Conservation (phyloP, 2,329 filamentous ascomycete genomes). For the Chaetomiaceae sp. region DNA sequence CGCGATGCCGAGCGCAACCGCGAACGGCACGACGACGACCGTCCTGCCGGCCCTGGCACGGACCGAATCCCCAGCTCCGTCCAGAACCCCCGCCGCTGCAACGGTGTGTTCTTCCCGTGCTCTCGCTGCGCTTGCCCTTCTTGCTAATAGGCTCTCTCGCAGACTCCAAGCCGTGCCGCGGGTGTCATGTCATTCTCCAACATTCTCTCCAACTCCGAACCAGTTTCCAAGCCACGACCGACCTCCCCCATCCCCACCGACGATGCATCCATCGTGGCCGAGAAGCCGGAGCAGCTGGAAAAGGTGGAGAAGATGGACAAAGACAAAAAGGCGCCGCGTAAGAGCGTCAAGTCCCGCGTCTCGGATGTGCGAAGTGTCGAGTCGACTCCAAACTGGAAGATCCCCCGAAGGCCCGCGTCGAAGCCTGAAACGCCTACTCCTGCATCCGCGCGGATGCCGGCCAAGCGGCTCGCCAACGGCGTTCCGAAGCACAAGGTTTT, state of each 20-base stretch:
- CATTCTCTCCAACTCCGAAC: conserved; percentile 76
- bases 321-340: conserved; percentile 34
- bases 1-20: conserved; percentile 32
- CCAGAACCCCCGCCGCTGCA: conserved; percentile 33
- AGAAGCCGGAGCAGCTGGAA: conserved; percentile 24
- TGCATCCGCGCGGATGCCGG: conserved; percentile 39
- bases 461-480: conserved; percentile 57
- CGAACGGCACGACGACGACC: conserved; percentile 34
- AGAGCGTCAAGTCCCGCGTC: conserved; percentile 39
- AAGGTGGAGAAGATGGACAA: conserved; percentile 23
- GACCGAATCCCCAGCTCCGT: conserved; percentile 35
- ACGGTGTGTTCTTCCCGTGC: conserved; percentile 29
- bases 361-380: conserved; percentile 47
- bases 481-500: conserved; percentile 45
- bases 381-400: conserved; percentile 36
- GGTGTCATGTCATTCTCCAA: conserved; percentile 96
- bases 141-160: conserved; percentile 19
- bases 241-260: conserved; percentile 22
- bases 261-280: conserved; percentile 21
- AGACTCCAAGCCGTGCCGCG: conserved; percentile 68
- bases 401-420: conserved; percentile 43
- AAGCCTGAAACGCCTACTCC: conserved; percentile 43
- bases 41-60: conserved; percentile 33
- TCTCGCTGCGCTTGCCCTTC: neutral
- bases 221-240: conserved; percentile 45